Evolutionary conservation across 306 rosid genomes (phyloP), one percentile per base, ranked within the genome.

Genomic region (Purshia tridentata): DNA sequence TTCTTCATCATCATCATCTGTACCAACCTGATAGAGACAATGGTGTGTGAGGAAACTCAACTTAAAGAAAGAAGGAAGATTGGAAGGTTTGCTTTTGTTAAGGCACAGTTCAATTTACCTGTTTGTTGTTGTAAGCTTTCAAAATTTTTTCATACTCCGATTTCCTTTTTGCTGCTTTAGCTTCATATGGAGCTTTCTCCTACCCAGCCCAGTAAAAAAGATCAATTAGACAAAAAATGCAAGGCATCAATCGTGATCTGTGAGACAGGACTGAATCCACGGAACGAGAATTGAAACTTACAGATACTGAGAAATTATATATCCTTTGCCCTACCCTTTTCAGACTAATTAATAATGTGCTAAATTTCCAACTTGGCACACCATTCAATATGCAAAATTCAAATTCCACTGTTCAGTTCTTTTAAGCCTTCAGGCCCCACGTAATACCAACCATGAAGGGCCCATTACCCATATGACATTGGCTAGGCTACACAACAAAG

Each of bases 121-220:
- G 52, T 55, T 72, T 72, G 41, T 29, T 72, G 56, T 72, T 72
- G 75, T 72, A 72, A 60, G 75, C 75, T 56, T 57, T 72, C 75
- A 72, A 45, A 22, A 57, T 56, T 47, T 72, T 72, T 72, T 72
- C 75, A 16, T 72, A 57, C 29, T 72, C 75, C 6, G 66, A 20
- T 57, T 72, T 72, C 75, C 75, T 72, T 45, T 72, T 72, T 8
- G 67, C 75, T 45, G 75, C 75, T 45, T 72, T 72, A 8, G 75
- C 56, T 72, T 72, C 75, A 57, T 72, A 72, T 23, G 75, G 75
- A 45, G 75, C 75, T 72, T 72, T 72, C 56, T 72, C 75, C 75
- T 72, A 57, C 22, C 20, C 47, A 4, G 8, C 64, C 51, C 35
- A 2, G 50, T 9, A 20, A 23, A 40, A 40, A 35, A 15, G 13